These are phyloP conservation scores for Talaromyces trachyspermus DNA, from an alignment of 495 filamentous ascomycete species.

Conservation along the genomic window DNA sequence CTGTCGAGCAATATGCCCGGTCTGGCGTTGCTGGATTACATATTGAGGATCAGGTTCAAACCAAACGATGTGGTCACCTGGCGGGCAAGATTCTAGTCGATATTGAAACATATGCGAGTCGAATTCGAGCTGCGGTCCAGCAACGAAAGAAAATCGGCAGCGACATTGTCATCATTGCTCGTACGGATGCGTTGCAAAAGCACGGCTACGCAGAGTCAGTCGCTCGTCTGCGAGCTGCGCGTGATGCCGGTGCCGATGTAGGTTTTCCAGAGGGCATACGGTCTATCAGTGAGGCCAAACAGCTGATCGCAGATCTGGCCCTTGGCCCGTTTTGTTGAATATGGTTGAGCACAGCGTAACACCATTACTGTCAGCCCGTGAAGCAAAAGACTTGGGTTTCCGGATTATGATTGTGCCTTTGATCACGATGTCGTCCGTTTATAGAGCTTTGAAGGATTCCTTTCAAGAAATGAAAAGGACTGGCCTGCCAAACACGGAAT, in stretches of 20 bases:
- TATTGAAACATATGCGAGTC: slow-evolving; percentile 30
- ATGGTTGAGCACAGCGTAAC: slow-evolving; percentile 58
- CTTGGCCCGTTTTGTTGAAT: slow-evolving; percentile 58
- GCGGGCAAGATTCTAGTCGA: slow-evolving; percentile 44
- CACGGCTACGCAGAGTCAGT: slow-evolving; percentile 46
- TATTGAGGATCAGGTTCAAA: slow-evolving; percentile 53
- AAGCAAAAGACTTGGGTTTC: slow-evolving; percentile 56
- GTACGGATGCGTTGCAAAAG: slow-evolving; percentile 47
- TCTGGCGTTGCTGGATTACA: slow-evolving; percentile 52
- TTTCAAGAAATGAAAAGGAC: slow-evolving; percentile 42
- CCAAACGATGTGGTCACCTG: slow-evolving; percentile 49
- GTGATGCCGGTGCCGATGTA: slow-evolving; percentile 42
- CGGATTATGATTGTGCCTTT: slow-evolving; percentile 56
- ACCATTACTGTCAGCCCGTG: slow-evolving; percentile 48
- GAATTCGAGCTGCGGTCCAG: slow-evolving; percentile 36
- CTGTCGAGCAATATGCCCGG: slow-evolving; percentile 48
- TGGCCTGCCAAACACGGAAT: slow-evolving; percentile 37
- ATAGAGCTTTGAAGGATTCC: slow-evolving; percentile 40
- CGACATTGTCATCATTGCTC: slow-evolving; percentile 51
- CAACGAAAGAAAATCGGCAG: slow-evolving; percentile 25
- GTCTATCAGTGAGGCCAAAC: slow-evolving; percentile 30
- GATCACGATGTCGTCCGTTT: slow-evolving; percentile 45
- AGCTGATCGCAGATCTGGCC: slow-evolving; percentile 28
- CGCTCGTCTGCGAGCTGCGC: slow-evolving; percentile 33
- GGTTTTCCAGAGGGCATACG: slow-evolving; percentile 50